phyloP scores from a whole-genome alignment of 75 land plant species.

The Chamaecyparis obtusa region DNA sequence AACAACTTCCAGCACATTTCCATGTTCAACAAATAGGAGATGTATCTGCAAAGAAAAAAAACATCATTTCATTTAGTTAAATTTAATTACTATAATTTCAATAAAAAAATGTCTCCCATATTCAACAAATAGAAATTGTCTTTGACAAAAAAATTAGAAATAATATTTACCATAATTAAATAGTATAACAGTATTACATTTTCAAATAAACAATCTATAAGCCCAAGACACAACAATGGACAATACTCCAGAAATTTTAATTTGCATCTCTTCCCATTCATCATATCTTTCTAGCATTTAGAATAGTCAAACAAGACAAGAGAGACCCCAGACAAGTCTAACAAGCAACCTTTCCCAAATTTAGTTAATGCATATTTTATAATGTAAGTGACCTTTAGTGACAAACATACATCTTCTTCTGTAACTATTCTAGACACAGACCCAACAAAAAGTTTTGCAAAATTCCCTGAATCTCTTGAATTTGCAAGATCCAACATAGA shows the following conservation, averaged over 20 bases:
- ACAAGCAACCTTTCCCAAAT: neutral
- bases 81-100: no score
- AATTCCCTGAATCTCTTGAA: slow-evolving; percentile 43
- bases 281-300: neutral
- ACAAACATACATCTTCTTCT: slow-evolving; percentile 75
- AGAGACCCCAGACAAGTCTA: neutral
- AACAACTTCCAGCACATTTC: slow-evolving; percentile 88
- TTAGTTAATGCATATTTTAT: neutral
- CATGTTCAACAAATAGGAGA: slow-evolving; percentile 87
- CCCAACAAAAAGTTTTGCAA: slow-evolving; percentile 92
- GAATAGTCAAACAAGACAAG: neutral
- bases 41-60: slow-evolving; percentile 56
- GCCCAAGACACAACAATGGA: neutral
- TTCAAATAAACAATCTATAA: neutral
- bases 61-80: neutral
- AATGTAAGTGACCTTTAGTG: neutral
- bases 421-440: slow-evolving; percentile 88
- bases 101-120: no score
- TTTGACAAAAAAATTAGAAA: neutral
- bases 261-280: neutral
- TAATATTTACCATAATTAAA: neutral
- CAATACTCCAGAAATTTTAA: neutral
- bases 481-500: slow-evolving; percentile 29
- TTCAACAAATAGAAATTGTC: neutral
- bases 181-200: neutral